phyloP scores from a whole-genome alignment of 495 filamentous ascomycete species.

The Xylaria telfairii region DNA sequence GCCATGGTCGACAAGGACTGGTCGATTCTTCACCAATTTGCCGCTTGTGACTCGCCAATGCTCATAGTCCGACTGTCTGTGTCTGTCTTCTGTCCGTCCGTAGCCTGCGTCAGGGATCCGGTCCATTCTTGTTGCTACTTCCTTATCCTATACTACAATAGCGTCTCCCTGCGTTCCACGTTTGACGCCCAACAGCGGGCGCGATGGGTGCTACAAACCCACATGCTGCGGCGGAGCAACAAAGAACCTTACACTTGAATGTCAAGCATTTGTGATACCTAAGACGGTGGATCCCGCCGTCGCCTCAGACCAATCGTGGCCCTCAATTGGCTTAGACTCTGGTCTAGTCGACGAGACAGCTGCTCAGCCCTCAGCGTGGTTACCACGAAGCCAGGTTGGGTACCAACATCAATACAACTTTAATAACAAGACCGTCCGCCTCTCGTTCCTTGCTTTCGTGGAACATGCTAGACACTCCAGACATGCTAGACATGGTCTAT shows the following conservation, averaged over 20 bases:
- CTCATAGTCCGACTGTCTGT: constrained; percentile 18
- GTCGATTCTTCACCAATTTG: constrained; percentile 7
- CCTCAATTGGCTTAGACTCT: neutral
- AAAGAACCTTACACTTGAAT: constrained; percentile 15
- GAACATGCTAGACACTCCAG: neutral
- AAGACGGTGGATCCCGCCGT: constrained; percentile 7
- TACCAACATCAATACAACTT: constrained; percentile 21
- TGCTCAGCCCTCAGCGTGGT: constrained; percentile 2
- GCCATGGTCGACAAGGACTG: neutral
- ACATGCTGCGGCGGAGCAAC: constrained; percentile 10
- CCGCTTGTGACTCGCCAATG: constrained; percentile 27
- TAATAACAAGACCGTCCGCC: neutral
- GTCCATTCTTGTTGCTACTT: neutral
- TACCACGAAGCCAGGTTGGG: constrained; percentile 15
- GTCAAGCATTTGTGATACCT: constrained; percentile 25
- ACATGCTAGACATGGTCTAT: no score
- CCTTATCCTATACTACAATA: neutral
- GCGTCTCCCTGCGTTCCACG: constrained; percentile 16
- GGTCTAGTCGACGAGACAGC: neutral
- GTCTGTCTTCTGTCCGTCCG: constrained; percentile 8
- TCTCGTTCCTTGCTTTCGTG: constrained; percentile 1
- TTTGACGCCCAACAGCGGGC: constrained; percentile 27
- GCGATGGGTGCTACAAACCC: constrained; percentile 1
- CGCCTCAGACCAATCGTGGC: constrained; percentile 3
- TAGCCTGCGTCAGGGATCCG: constrained; percentile 22